Evolutionary conservation across 495 filamentous ascomycete genomes (phyloP), one percentile per base, ranked within the genome.

Genomic region (Wilcoxina mikolae): DNA sequence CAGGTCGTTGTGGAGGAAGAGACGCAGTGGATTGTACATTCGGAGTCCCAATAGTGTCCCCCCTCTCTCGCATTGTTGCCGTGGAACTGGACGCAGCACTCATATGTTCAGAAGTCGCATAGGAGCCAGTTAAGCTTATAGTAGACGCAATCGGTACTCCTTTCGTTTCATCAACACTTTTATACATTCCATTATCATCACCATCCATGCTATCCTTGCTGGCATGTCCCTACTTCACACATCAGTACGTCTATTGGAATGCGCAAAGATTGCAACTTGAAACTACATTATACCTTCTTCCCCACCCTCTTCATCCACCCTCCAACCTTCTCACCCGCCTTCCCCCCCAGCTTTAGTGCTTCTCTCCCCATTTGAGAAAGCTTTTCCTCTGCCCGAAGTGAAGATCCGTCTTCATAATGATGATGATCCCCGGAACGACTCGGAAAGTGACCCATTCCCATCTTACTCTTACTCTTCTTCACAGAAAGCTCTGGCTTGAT

Each of bases 281-380:
- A 43, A 44, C 51, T 44, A 29, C 17, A 44, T 44, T 54, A 28
- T 54, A 54, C 51, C 51, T 54, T 54, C 24, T 54, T 43, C 35
- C 38, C 25, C 9, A 45, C 51, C 39, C 29, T 26, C 51, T 45
- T 54, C 18, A 54, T 45, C 51, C 51, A 54, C 23, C 51, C 51
- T 22, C 49, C 46, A 15, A 52, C 28, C 49, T 27, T 52, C 9
- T n/a, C 49, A n/a, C 49, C 49, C 4, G 49, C 49, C 31, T 38
- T 35, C 24, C 39, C 49, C 26, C 51, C 51, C 10, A 54, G 38
- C 41, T 45, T 54, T 20, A 54, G 7, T 15, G 51, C 51, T 11
- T 39, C 51, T 17, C 24, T 27, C n/a, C 39, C 39, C 10, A 54
- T 20, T 39, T 27, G 20, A 4, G 20, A 12, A 10, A 52, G 25